Evolutionary conservation across 306 rosid species (phyloP).

Genomic region (Fagus crenata): DNA sequence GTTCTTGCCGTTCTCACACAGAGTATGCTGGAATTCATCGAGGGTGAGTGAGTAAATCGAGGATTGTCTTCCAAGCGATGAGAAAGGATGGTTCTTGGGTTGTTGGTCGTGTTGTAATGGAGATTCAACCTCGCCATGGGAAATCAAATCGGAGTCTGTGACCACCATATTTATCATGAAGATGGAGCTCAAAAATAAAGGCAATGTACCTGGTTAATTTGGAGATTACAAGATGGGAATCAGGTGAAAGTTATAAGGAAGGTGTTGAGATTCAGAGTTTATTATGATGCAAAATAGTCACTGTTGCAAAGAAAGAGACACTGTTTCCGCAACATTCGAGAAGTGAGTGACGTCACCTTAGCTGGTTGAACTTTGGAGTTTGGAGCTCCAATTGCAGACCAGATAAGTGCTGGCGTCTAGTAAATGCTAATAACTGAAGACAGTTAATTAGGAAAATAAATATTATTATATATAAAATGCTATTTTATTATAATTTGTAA

Average conservation of each 20-base stretch:
- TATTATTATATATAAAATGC: too few relatives aligned
- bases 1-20: conserved; percentile 71
- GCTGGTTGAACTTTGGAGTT: neutral
- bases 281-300: neutral
- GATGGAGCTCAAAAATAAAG: neutral
- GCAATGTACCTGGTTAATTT: neutral
- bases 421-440: too few relatives aligned
- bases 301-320: neutral
- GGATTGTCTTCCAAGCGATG: conserved; percentile 66
- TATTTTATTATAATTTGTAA: too few relatives aligned
- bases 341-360: neutral
- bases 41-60: conserved; percentile 88
- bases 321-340: neutral
- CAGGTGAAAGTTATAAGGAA: neutral
- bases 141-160: conserved; percentile 41
- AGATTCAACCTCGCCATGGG: conserved; percentile 52
- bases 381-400: neutral
- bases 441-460: too few relatives aligned
- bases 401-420: too few relatives aligned
- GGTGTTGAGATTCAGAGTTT: neutral
- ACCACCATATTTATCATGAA: conserved; percentile 43
- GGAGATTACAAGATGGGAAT: too few relatives aligned
- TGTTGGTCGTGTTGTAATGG: conserved; percentile 30
- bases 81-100: conserved; percentile 31
- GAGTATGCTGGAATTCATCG: conserved; percentile 78